Percentiles rank a stretch among this genome's conserved stretches.
phyloP scores from a whole-genome alignment of 257 asterid species.

The Solanum ossicruentum region DNA sequence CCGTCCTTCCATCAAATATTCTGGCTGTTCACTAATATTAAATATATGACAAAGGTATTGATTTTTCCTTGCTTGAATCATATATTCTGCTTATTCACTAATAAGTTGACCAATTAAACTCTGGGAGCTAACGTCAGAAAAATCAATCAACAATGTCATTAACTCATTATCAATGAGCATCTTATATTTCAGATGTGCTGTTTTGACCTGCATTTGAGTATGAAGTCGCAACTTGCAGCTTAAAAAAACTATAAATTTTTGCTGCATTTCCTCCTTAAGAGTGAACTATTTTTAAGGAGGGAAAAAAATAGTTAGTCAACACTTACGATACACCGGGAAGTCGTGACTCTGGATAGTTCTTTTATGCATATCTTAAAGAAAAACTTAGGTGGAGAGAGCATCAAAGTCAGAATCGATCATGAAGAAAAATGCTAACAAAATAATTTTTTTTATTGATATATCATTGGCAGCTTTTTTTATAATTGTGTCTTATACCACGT shows the following conservation, averaged over 20 bases:
- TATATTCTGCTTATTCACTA: neutral
- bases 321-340: neutral
- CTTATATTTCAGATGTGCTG: neutral
- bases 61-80: neutral
- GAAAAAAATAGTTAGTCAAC: neutral
- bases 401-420: neutral
- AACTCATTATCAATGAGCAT: neutral
- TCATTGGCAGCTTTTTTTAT: neutral
- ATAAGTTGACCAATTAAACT: neutral
- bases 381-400: neutral
- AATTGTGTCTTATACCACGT: neutral
- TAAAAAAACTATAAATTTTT: neutral
- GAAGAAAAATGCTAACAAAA: neutral
- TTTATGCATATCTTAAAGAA: neutral
- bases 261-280: neutral
- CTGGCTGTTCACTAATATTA: neutral
- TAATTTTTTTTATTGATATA: neutral
- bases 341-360: neutral
- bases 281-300: too few species aligned
- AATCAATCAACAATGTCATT: neutral
- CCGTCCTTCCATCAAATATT: neutral
- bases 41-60: neutral
- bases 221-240: neutral
- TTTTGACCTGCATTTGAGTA: neutral
- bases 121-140: neutral